Evolutionary conservation across 495 filamentous ascomycete genomes (phyloP), one percentile per base, ranked within the genome.

Genomic region (Aspergillus asperescens): DNA sequence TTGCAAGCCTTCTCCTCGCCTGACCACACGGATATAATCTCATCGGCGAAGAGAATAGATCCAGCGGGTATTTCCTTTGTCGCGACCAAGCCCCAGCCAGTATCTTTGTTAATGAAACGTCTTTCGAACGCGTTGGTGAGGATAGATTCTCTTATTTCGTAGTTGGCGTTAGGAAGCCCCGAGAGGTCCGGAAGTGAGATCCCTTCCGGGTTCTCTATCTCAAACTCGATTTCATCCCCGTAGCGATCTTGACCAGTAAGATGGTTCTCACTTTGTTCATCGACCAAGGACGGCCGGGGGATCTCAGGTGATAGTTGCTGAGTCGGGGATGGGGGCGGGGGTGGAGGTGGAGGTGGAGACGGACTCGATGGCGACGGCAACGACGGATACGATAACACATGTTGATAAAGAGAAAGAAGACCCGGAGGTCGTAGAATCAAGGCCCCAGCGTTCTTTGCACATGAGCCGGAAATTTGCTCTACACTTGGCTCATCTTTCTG

Each of bases 31-130:
- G 18, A 27, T 6, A 52, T 24, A 6, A 58, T 29, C 23, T 34
- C 8, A 1, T 61, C 59, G 0, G 27, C 42, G 18, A 58, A 52
- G n/a, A 62, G 10, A n/a, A 52, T 15, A 3, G 43, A 52, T 7
- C 52, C 52, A 1, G 43, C n/a, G 1, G 48, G 27, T n/a, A 61
- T 61, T 4, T 16, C 2, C n/a, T 53, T 15, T 4, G 25, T 55
- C 0, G 52, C 31, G 10, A 58, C 20, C 5, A 61, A 34, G 10
- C 58, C 58, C 0, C 13, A 25, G 16, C 54, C 58, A 5, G 29
- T 35, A 0, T 31, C n/a, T 1, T 40, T 34, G 32, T 38, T 48
- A 15, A 56, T 51, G 16, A 37, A 51, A 0, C 42, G 29, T 2
- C 10, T 28, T n/a, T 50, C 32, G 31, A 60, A 42, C 3, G 9